These are phyloP conservation scores for Citrullus amarus DNA, from an alignment of 306 rosid species.

Conservation along the genomic window DNA sequence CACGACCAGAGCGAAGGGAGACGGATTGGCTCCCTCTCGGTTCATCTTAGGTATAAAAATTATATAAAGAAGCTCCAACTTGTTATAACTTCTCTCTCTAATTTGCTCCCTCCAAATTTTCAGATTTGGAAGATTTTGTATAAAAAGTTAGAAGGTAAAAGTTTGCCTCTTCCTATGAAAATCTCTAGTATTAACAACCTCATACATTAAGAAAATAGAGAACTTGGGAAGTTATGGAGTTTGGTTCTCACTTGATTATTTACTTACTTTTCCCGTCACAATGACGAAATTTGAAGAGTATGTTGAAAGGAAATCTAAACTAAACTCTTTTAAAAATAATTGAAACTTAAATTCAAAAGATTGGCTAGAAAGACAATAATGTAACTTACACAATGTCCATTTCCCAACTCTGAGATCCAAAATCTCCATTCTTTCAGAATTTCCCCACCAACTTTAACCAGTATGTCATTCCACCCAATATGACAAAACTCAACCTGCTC, in stretches of 20 bases:
- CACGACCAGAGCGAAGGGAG: too few species aligned
- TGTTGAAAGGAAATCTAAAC: neutral
- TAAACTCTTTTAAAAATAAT: too few species aligned
- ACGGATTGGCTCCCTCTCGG: neutral
- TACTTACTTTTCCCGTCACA: neutral
- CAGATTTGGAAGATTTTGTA: neutral
- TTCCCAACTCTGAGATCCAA: slow-evolving; percentile 59
- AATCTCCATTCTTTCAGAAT: slow-evolving; percentile 56
- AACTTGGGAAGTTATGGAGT: neutral
- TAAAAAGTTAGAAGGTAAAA: neutral
- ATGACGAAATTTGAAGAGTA: neutral
- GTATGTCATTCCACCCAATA: slow-evolving; percentile 42
- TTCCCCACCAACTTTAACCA: slow-evolving; percentile 38
- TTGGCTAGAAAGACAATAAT: neutral
- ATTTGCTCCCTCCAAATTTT: neutral
- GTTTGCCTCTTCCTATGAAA: too few species aligned
- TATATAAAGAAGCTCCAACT: neutral
- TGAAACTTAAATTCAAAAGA: neutral
- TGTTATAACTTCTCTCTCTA: neutral
- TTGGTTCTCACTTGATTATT: neutral
- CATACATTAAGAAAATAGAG: neutral
- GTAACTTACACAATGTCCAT: slow-evolving; percentile 48
- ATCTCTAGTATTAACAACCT: neutral
- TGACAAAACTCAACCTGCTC: slow-evolving; percentile 68
- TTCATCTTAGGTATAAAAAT: neutral